Base-by-base conservation (phyloP, 2,329 filamentous ascomycete species). In the Trichoderma koningii region DNA sequence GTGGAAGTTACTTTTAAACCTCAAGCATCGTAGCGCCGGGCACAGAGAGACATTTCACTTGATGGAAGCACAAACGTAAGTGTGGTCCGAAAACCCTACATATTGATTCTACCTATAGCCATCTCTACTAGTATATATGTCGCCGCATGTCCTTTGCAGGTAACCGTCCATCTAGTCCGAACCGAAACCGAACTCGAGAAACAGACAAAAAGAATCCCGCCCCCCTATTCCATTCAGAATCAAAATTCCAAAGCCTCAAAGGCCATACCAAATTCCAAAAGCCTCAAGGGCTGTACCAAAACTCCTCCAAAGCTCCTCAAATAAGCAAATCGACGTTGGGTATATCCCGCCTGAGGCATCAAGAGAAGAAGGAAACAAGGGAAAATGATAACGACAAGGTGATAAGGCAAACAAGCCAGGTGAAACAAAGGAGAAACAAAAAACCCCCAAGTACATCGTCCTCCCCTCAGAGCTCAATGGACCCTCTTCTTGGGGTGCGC, bases 401-500 rank as follows among this genome's bases (percentile, higher is more conserved):
- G 15, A 26, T n/a, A 44, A 30, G 23, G 30, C 55, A 55, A 55
- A 41, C 19, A 17, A 61, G 19, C 3, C 34, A 38, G 34, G 3
- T 65, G 30, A 34, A 59, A 60, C 30, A 57, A 56, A 56, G 3
- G 52, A 63, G 2, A 53, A 47, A 44, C 28, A 30, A 17, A 2
- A 2, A 34, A 34, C 2, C 3, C 9, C 10, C 30, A 9, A 10
- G 9, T 34, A 30, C 47, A 64, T 23, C 44, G 10, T 21, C 23
- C 47, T 12, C 14, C 34, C 34, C 26, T 14, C 14, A 5, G 26
- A 15, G 23, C 47, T 65, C 65, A 9, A 55, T 44, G 41, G 38
- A 26, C 66, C 61, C 70, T 71, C 71, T 79, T 83, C 72, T 81
- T 82, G 6, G 76, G 79, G 51, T 75, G 77, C 80, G 83, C 83